A percentile compares a stretch with the other conserved stretches of the same genome.
Conservation (phyloP, 176 grass and related monocot species). For the Dactylis glomerata region DNA sequence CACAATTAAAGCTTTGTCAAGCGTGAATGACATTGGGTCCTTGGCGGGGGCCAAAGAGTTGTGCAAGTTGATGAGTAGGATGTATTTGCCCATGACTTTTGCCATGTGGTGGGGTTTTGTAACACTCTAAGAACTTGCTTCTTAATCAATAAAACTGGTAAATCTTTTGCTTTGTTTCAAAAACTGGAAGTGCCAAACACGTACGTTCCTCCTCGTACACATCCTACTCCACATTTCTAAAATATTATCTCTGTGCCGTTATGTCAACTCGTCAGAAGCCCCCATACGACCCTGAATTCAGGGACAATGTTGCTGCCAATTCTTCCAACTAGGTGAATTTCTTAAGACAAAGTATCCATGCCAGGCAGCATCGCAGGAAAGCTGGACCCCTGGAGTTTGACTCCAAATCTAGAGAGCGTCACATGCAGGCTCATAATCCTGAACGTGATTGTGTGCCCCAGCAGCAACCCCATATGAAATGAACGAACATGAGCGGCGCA, state of each 20-base stretch:
- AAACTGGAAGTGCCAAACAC: too few species aligned
- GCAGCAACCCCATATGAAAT: background rate
- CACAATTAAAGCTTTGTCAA: too few species aligned
- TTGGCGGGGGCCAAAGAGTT: too few species aligned
- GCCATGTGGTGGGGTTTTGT: too few species aligned
- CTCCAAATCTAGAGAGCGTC: background rate
- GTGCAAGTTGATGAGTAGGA: too few species aligned
- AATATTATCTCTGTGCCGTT: background rate
- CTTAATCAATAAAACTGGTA: too few species aligned
- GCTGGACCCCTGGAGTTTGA: background rate
- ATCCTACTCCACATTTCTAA: too few species aligned
- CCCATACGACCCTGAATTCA: background rate
- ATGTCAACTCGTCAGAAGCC: background rate
- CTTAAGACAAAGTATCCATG: background rate
- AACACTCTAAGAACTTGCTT: too few species aligned
- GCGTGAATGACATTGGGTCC: too few species aligned
- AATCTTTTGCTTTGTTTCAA: too few species aligned
- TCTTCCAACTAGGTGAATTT: background rate
- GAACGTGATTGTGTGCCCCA: background rate
- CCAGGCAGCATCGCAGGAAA: slow-evolving; percentile 4
- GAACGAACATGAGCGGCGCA: background rate
- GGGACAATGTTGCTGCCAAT: background rate
- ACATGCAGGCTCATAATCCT: background rate
- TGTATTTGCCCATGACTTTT: too few species aligned
- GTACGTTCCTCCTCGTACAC: too few species aligned